These are phyloP conservation scores for Trichoderma harzianum DNA, from an alignment of 2,329 filamentous ascomycete genomes.

Conservation along the genomic window DNA sequence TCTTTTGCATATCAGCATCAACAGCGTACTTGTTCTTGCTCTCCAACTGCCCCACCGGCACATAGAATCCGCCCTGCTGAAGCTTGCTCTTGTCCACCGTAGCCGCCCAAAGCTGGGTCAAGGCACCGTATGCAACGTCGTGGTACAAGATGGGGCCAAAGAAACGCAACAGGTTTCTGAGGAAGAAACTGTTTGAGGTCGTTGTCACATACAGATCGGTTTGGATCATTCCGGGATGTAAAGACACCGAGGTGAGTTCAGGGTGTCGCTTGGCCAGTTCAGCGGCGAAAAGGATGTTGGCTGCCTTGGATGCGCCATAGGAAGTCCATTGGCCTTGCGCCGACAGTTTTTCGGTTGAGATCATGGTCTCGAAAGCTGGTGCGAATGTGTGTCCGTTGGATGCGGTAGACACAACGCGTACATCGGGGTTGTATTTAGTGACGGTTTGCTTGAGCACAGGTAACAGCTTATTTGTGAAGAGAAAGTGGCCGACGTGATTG, in stretches of 20 bases:
- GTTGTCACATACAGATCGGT: constrained; percentile 26
- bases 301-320: constrained; percentile 51
- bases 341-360: constrained; percentile 27
- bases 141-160: neutral
- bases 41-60: neutral
- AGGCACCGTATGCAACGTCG: neutral
- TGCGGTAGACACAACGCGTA: constrained; percentile 28
- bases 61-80: neutral
- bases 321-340: constrained; percentile 39
- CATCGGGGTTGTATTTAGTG: constrained; percentile 16
- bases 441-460: neutral
- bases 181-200: neutral
- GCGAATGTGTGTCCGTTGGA: constrained; percentile 28
- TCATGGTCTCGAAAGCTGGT: constrained; percentile 30
- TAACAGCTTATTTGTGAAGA: neutral
- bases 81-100: neutral
- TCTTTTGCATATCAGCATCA: neutral
- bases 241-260: constrained; percentile 39
- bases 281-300: constrained; percentile 45
- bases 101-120: constrained; percentile 3
- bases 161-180: neutral
- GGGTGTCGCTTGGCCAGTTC: constrained; percentile 45
- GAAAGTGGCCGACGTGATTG: constrained; percentile 36
- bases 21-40: neutral
- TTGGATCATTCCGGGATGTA: constrained; percentile 46